Conservation (phyloP, 306 rosid genomes). For the Inga leiocalycina region DNA sequence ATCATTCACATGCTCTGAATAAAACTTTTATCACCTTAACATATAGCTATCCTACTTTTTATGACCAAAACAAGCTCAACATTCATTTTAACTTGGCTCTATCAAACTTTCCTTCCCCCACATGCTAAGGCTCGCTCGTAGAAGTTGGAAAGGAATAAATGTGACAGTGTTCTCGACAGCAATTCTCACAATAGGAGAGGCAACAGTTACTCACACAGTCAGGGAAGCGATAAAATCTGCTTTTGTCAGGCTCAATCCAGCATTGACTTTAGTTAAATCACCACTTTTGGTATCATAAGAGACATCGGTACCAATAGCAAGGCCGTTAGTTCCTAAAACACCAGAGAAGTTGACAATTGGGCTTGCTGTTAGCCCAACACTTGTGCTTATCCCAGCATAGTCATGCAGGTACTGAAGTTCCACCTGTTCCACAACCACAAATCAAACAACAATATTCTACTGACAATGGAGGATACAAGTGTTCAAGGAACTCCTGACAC, state of each 20-base stretch:
- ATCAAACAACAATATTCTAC: slow-evolving; percentile 1
- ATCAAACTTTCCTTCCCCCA: background rate
- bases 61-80: background rate
- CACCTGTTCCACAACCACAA: slow-evolving; percentile 56
- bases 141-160: slow-evolving; percentile 10
- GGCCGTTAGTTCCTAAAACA: slow-evolving; percentile 67
- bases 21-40: background rate
- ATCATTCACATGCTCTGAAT: background rate
- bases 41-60: background rate
- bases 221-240: slow-evolving; percentile 73
- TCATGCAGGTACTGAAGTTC: slow-evolving; percentile 92
- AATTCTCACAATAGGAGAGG: background rate
- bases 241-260: slow-evolving; percentile 69
- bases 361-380: slow-evolving; percentile 88
- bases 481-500: background rate
- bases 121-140: background rate
- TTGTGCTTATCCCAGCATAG: slow-evolving; percentile 80
- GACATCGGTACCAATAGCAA: slow-evolving; percentile 82
- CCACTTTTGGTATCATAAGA: slow-evolving; percentile 79
- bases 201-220: slow-evolving; percentile 66
- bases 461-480: background rate
- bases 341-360: slow-evolving; percentile 86
- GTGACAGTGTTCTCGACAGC: background rate
- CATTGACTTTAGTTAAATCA: slow-evolving; percentile 68
- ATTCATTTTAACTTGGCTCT: background rate